These are phyloP conservation scores for Phytophthora idaei DNA, from an alignment of 352 stramenopile genomes.

Conservation along the genomic window DNA sequence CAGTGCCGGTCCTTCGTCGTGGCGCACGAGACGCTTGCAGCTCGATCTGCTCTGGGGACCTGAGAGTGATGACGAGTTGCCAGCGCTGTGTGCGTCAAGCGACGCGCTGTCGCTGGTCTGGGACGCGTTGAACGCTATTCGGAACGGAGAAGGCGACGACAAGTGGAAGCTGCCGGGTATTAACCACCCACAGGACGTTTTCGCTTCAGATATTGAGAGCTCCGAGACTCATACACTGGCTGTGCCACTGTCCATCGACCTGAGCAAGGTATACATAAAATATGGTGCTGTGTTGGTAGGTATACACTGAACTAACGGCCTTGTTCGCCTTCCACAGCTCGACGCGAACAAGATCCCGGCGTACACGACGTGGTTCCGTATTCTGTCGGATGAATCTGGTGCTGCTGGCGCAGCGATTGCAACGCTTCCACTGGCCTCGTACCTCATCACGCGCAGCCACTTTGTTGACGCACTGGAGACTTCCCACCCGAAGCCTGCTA, in stretches of 20 bases:
- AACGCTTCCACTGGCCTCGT: constrained; percentile 71
- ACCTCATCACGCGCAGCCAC: constrained; percentile 62
- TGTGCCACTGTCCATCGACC: constrained; percentile 52
- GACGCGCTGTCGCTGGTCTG: constrained; percentile 65
- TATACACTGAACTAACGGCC: neutral
- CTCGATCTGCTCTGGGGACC: constrained; percentile 72
- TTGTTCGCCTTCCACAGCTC: constrained; percentile 34
- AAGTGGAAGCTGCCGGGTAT: constrained; percentile 62
- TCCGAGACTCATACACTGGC: constrained; percentile 52
- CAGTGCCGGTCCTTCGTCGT: constrained; percentile 51
- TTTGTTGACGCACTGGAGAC: constrained; percentile 64
- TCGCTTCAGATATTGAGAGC: constrained; percentile 36
- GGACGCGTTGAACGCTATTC: constrained; percentile 62
- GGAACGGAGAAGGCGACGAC: constrained; percentile 31
- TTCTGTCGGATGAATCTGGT: constrained; percentile 78
- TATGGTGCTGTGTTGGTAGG: neutral
- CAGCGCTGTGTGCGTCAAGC: constrained; percentile 60
- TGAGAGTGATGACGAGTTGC: constrained; percentile 59
- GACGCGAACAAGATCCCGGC: constrained; percentile 63
- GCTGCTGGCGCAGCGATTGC: constrained; percentile 65
- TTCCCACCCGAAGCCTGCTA: constrained; percentile 69
- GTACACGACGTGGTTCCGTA: constrained; percentile 73
- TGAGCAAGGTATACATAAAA: constrained; percentile 41
- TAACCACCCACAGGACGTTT: constrained; percentile 62
- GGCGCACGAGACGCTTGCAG: constrained; percentile 73